Percentiles rank a stretch among this genome's conserved stretches.
phyloP scores from a whole-genome alignment of 306 rosid species.

The Castanea mollissima region DNA sequence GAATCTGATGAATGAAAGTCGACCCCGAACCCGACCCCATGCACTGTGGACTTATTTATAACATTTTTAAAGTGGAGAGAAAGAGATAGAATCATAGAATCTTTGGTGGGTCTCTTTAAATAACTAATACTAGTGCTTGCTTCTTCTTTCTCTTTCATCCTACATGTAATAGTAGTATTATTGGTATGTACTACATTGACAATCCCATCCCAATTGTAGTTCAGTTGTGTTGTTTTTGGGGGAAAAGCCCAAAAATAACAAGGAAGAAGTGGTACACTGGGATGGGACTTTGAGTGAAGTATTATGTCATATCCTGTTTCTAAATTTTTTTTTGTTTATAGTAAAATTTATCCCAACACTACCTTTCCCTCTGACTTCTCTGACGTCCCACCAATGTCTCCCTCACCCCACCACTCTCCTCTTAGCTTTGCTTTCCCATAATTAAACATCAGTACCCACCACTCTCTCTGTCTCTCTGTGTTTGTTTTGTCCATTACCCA shows the following conservation, averaged over 20 bases:
- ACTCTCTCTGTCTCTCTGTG: conserved; percentile 29
- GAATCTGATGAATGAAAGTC: conserved; percentile 35
- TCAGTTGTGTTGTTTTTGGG: conserved; percentile 14
- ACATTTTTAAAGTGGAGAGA: conserved; percentile 27
- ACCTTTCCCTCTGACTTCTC: conserved; percentile 39
- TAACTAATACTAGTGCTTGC: conserved; percentile 22
- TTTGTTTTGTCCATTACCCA: conserved; percentile 15
- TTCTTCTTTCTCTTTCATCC: conserved; percentile 23
- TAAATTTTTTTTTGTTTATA: not conserved
- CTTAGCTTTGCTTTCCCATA: conserved; percentile 52
- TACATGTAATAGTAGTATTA: too few species aligned
- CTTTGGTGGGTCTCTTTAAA: conserved; percentile 41
- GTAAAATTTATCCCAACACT: conserved; percentile 23
- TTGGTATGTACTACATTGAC: not conserved
- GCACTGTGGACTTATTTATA: conserved; percentile 46
- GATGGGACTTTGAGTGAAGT: conserved; percentile 10
- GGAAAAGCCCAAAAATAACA: conserved; percentile 20
- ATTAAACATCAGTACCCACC: conserved; percentile 54
- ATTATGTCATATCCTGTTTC: conserved; percentile 19
- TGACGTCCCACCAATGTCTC: conserved; percentile 46
- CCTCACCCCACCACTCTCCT: conserved; percentile 36
- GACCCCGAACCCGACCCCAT: conserved; percentile 35
- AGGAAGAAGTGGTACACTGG: conserved; percentile 7
- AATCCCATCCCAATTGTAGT: conserved; percentile 16
- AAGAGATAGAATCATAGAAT: conserved; percentile 26